These are phyloP conservation scores for Tuber magnatum DNA, from an alignment of 495 filamentous ascomycete genomes.

Conservation along the genomic window DNA sequence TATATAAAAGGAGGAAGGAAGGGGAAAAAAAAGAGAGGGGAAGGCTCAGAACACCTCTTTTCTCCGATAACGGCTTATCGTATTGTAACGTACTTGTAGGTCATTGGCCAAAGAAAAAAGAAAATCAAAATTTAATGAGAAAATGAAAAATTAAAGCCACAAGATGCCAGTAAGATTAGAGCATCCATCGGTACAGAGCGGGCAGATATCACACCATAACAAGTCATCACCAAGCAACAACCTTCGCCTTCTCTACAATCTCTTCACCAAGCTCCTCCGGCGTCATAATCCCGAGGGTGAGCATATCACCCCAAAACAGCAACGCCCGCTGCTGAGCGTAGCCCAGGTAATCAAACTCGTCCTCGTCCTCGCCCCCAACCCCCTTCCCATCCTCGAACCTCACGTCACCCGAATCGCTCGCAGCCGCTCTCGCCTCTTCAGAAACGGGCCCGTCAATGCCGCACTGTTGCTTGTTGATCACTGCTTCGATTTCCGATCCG, in stretches of 20 bases:
- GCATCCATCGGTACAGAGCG: background rate
- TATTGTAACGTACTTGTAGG: no score
- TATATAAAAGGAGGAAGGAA: background rate
- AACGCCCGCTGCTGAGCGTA: conserved; percentile 86
- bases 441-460: background rate
- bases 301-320: conserved; percentile 87
- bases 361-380: conserved; percentile 51
- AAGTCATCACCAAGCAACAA: conserved; percentile 14
- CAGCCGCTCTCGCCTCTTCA: conserved; percentile 11
- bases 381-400: background rate
- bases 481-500: background rate
- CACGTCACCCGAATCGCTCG: conserved; percentile 10
- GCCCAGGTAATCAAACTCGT: conserved; percentile 82
- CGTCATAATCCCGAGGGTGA: conserved; percentile 58
- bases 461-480: conserved; percentile 8
- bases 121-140: background rate
- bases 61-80: background rate
- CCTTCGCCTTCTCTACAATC: conserved; percentile 30
- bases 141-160: background rate
- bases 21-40: background rate
- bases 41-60: background rate
- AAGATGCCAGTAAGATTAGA: background rate
- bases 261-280: conserved; percentile 65
- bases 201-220: background rate
- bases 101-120: no score